phyloP scores from a whole-genome alignment of 2,329 filamentous ascomycete genomes.

The Cercospora sojina region DNA sequence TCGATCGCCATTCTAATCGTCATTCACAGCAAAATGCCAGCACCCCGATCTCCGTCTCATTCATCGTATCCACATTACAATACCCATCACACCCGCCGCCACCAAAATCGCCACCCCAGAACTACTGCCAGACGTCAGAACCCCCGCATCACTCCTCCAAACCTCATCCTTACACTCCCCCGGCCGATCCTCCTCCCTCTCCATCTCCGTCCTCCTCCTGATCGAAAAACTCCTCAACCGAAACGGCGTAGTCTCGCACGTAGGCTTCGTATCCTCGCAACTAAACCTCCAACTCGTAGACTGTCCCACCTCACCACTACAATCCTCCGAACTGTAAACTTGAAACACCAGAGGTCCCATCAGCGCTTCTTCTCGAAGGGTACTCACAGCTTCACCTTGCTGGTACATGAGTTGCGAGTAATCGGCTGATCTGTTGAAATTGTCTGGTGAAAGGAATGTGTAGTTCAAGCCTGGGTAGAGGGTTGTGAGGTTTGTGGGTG shows the following conservation, averaged over 20 bases:
- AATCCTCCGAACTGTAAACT: background rate
- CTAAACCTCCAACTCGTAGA: slow-evolving; percentile 2
- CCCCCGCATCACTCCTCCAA: background rate
- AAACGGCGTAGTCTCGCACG: background rate
- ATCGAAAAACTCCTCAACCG: background rate
- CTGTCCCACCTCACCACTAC: background rate
- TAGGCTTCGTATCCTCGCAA: background rate
- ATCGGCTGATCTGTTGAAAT: background rate
- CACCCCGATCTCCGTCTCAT: background rate
- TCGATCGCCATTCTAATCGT: background rate
- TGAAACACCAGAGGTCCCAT: background rate
- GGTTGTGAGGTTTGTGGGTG: background rate
- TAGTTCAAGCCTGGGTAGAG: background rate
- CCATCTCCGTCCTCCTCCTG: background rate
- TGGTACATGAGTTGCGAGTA: background rate
- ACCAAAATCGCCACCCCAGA: background rate
- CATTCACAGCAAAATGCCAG: background rate
- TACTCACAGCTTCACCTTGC: background rate
- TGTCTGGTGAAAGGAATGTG: background rate
- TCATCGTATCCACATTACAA: background rate
- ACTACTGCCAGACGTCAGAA: background rate
- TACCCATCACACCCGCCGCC: background rate
- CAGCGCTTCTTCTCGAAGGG: background rate
- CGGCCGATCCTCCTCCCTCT: background rate
- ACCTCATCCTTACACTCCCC: background rate